phyloP scores from a whole-genome alignment of 2,329 filamentous ascomycete species.

The Phyllachora maydis region DNA sequence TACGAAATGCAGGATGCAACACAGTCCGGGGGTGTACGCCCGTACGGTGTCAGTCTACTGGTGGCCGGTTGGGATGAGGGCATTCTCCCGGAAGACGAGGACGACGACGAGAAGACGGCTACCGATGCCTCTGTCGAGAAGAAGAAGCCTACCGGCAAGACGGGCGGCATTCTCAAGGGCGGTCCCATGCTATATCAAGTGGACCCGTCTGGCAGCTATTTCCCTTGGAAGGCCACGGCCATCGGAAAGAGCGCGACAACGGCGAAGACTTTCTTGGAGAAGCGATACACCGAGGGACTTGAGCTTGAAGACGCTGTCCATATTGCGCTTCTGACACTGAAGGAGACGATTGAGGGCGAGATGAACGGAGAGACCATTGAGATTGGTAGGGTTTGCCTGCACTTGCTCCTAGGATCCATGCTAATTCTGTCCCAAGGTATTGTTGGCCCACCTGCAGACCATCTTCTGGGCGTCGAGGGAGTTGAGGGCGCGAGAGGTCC shows the following conservation, averaged over 20 bases:
- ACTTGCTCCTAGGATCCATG: background rate
- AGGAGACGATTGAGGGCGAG: constrained; percentile 98
- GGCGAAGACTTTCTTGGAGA: constrained; percentile 97
- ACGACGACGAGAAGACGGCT: constrained; percentile 31
- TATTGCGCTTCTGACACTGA: constrained; percentile 89
- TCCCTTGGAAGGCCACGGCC: constrained; percentile 97
- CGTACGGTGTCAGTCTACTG: constrained; percentile 88
- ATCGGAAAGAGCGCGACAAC: constrained; percentile 98
- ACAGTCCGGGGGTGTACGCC: constrained; percentile 89
- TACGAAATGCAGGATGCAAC: constrained; percentile 98
- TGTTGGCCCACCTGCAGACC: constrained; percentile 81
- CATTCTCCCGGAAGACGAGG: constrained; percentile 64
- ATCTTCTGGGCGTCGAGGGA: constrained; percentile 78
- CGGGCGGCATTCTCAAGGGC: constrained; percentile 85
- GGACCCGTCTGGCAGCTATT: constrained; percentile 96
- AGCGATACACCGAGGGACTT: constrained; percentile 91
- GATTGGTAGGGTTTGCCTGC: constrained; percentile 45
- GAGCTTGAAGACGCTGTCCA: constrained; percentile 97
- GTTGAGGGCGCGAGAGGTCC: constrained; percentile 71
- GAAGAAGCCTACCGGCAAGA: constrained; percentile 66
- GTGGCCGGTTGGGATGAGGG: constrained; percentile 97
- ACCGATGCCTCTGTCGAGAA: constrained; percentile 37
- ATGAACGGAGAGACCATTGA: constrained; percentile 99
- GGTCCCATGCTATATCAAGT: constrained; percentile 97
- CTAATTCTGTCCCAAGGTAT: constrained; percentile 44